Percentiles rank a stretch among this genome's conserved stretches.
These are phyloP conservation scores for Cinchona pubescens DNA, from an alignment of 257 asterid genomes.

Conservation along the genomic window DNA sequence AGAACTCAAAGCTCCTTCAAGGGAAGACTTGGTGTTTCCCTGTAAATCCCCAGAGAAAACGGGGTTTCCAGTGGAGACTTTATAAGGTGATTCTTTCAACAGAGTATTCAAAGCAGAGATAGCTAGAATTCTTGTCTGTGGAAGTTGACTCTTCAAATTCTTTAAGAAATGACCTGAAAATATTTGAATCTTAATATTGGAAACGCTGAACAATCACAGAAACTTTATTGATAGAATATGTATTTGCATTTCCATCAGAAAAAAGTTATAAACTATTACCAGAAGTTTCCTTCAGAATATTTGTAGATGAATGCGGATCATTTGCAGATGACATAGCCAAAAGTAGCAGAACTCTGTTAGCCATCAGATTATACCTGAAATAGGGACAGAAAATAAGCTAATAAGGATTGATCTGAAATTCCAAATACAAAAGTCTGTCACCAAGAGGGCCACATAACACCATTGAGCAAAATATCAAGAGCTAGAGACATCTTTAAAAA, in stretches of 20 bases:
- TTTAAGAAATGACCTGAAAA: conserved; percentile 89
- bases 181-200: conserved; percentile 21
- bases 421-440: conserved; percentile 2
- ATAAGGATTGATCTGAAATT: background rate
- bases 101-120: conserved; percentile 94
- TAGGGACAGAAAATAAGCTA: conserved; percentile 19
- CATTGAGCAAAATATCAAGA: background rate
- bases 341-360: conserved; percentile 89
- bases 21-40: conserved; percentile 62
- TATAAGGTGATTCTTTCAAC: conserved; percentile 94
- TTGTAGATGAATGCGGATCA: conserved; percentile 59
- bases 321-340: conserved; percentile 86
- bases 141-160: conserved; percentile 95
- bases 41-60: conserved; percentile 30
- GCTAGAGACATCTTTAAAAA: background rate
- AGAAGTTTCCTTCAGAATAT: conserved; percentile 68
- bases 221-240: conserved; percentile 1
- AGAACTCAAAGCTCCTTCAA: conserved; percentile 73
- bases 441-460: conserved; percentile 1
- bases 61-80: conserved; percentile 47
- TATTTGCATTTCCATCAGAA: background rate
- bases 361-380: conserved; percentile 97
- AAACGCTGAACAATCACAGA: conserved; percentile 3
- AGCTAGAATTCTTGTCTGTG: conserved; percentile 96
- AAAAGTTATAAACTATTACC: conserved; percentile 25